These are phyloP conservation scores for Pseudogymnoascus sp. DNA, from an alignment of 2,329 filamentous ascomycete genomes.

Conservation along the genomic window DNA sequence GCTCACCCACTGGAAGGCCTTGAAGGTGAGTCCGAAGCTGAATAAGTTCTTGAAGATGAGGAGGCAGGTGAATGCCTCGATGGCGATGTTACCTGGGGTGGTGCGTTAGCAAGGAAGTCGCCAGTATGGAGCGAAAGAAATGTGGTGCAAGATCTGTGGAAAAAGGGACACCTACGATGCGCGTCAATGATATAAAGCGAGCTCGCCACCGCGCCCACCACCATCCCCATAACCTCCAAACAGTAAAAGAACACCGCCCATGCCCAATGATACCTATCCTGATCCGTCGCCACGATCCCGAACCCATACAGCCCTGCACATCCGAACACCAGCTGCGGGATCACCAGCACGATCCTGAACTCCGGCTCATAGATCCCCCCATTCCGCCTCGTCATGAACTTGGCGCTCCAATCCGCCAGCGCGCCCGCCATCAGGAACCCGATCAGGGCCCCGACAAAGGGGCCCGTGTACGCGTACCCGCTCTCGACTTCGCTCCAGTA, in stretches of 20 bases:
- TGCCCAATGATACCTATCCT: conserved; percentile 59
- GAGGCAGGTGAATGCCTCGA: conserved; percentile 84
- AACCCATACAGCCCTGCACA: conserved; percentile 78
- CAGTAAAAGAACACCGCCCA: conserved; percentile 70
- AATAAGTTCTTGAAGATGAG: conserved; percentile 95
- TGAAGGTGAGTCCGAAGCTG: conserved; percentile 75
- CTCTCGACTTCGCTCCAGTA: conserved; percentile 75
- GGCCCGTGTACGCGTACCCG: conserved; percentile 79
- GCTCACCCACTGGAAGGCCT: conserved; percentile 70
- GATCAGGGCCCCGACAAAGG: conserved; percentile 72
- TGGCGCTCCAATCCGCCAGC: conserved; percentile 65
- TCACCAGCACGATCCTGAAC: conserved; percentile 73
- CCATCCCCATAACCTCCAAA: conserved; percentile 80
- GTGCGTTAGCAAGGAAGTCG: neutral
- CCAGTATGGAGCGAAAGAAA: neutral
- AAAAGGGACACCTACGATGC: conserved; percentile 53
- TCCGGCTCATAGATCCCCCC: conserved; percentile 83
- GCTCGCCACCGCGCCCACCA: conserved; percentile 78
- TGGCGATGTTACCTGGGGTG: conserved; percentile 60
- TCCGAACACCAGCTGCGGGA: conserved; percentile 73
- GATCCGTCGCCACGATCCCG: conserved; percentile 60
- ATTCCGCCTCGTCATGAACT: conserved; percentile 63
- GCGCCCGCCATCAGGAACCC: conserved; percentile 70
- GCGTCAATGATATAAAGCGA: conserved; percentile 89
- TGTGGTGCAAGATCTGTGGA: conserved; percentile 10